Evolutionary conservation across 768 basidiomycete species (phyloP).

Genomic region (Calvatia gigantea): DNA sequence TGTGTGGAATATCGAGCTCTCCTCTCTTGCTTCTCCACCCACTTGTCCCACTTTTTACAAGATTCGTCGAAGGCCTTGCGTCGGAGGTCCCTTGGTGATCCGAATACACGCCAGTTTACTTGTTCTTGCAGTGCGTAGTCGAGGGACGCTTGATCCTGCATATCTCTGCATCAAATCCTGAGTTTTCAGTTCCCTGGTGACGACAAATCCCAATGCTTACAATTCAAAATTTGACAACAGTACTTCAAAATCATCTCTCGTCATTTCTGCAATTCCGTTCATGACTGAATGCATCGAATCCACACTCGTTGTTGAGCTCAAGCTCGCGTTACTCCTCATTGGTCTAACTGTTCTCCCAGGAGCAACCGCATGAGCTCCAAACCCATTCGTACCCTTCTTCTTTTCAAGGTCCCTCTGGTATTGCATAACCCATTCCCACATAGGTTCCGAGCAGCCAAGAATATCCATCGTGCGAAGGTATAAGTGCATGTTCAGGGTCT

Average conservation of each 20-base stretch:
- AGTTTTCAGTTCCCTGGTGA: neutral
- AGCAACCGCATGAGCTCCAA: neutral
- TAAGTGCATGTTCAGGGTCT: slow-evolving; percentile 62
- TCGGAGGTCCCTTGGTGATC: slow-evolving; percentile 39
- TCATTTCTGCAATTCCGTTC: slow-evolving; percentile 43
- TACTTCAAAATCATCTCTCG: slow-evolving; percentile 59
- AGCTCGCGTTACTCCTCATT: slow-evolving; percentile 11
- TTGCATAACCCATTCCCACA: slow-evolving; percentile 74
- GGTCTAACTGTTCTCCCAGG: neutral
- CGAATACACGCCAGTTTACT: slow-evolving; percentile 44
- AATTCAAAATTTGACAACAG: slow-evolving; percentile 55
- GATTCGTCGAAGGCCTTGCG: slow-evolving; percentile 55
- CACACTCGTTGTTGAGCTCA: slow-evolving; percentile 14
- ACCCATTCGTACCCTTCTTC: slow-evolving; percentile 8
- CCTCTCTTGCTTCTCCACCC: slow-evolving; percentile 34
- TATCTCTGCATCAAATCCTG: slow-evolving; percentile 43
- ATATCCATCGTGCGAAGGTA: slow-evolving; percentile 57
- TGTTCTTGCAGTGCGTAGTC: slow-evolving; percentile 41
- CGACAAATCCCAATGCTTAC: slow-evolving; percentile 36
- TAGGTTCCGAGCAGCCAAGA: slow-evolving; percentile 67
- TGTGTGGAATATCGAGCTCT: slow-evolving; percentile 6
- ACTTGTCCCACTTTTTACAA: slow-evolving; percentile 55
- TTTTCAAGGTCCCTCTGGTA: slow-evolving; percentile 33
- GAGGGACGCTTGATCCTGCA: slow-evolving; percentile 56
- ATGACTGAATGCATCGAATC: slow-evolving; percentile 24